Conservation (phyloP, 306 rosid species). For the Prunus salicina region DNA sequence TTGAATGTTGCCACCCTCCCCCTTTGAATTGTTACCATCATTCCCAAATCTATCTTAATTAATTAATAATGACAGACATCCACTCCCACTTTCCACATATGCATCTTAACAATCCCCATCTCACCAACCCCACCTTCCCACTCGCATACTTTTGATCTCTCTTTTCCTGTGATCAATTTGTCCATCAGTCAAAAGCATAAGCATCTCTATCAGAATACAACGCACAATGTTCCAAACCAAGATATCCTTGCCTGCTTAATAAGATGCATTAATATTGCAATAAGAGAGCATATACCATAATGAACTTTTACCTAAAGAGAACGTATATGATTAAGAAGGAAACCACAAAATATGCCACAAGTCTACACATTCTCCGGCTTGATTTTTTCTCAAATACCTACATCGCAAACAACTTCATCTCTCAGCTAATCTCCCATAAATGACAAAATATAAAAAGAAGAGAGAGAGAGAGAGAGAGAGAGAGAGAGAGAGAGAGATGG, state of each 20-base stretch:
- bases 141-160: neutral
- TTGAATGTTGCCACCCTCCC: neutral
- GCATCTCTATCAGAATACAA: neutral
- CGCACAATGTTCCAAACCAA: neutral
- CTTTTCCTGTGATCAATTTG: too few relatives aligned
- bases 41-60: neutral
- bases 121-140: neutral
- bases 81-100: neutral
- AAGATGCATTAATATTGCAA: constrained; percentile 1
- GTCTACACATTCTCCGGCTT: constrained; percentile 61
- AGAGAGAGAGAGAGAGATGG: neutral
- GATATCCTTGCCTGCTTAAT: neutral
- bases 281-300: neutral
- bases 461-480: neutral
- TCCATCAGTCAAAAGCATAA: neutral
- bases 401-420: constrained; percentile 21
- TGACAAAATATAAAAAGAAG: constrained; percentile 10
- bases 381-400: constrained; percentile 94
- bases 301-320: constrained; percentile 63
- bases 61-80: neutral
- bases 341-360: constrained; percentile 58
- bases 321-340: constrained; percentile 64
- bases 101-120: neutral
- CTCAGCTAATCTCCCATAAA: constrained; percentile 13
- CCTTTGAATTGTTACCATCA: neutral